Percentiles rank a stretch among this genome's conserved stretches.
Evolutionary conservation across 345 rosid species (phyloP).

Genomic region (Eucalyptus regnans): DNA sequence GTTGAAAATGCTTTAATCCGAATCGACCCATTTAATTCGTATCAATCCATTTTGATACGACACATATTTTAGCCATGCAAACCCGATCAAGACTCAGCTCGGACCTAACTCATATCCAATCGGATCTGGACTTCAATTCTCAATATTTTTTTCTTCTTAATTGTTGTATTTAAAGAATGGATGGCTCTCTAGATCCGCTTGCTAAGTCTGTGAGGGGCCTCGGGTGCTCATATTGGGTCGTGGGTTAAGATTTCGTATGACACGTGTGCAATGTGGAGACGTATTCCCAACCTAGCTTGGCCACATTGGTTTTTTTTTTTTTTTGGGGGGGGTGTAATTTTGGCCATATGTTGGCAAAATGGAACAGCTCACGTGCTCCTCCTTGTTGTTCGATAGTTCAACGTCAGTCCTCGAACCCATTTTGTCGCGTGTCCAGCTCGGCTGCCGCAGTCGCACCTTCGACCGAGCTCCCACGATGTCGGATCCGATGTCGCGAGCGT

Average conservation of each 20-base stretch:
- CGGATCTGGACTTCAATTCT: background rate
- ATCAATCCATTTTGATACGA: too few relatives aligned
- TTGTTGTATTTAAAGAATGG: background rate
- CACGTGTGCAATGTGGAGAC: background rate
- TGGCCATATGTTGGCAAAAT: background rate
- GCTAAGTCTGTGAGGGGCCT: too few relatives aligned
- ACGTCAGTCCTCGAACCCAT: background rate
- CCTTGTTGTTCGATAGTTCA: background rate
- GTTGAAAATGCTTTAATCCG: too few relatives aligned
- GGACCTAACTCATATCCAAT: background rate
- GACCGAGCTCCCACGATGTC: background rate
- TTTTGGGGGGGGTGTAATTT: too few relatives aligned
- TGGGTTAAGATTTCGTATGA: background rate
- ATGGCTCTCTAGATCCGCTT: fast-evolving
- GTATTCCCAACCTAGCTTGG: background rate
- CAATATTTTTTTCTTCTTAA: too few relatives aligned
- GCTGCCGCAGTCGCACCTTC: background rate
- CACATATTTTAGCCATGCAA: too few relatives aligned
- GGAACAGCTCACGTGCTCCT: background rate
- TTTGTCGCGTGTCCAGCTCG: background rate
- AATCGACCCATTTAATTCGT: too few relatives aligned
- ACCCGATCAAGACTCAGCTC: background rate
- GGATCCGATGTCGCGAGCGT: background rate
- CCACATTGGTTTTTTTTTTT: background rate
- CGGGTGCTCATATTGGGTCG: background rate